Percentiles rank a stretch among this genome's conserved stretches.
These are phyloP conservation scores for Claviceps spartinae DNA, from an alignment of 2,329 filamentous ascomycete genomes.

Conservation along the genomic window DNA sequence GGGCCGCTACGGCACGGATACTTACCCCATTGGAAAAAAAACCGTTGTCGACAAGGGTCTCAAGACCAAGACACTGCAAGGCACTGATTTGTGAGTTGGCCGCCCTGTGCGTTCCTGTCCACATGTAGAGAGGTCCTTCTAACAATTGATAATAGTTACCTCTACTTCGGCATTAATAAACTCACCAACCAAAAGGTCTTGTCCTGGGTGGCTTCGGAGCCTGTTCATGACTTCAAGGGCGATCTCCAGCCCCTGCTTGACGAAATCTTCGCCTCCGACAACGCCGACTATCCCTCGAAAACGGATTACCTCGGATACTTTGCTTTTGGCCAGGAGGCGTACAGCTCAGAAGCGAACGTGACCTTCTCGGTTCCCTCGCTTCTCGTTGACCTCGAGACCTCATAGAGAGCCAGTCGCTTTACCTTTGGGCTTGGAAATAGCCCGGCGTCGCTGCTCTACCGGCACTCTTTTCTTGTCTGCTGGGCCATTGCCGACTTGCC, in stretches of 20 bases:
- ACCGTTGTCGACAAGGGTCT: conserved; percentile 10
- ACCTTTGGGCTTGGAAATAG: neutral
- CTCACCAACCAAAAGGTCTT: conserved; percentile 29
- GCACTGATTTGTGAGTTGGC: conserved; percentile 27
- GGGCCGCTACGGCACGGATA: conserved; percentile 29
- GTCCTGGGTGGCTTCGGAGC: conserved; percentile 30
- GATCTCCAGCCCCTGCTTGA: conserved; percentile 33
- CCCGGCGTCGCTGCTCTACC: neutral
- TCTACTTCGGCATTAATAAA: conserved; percentile 29
- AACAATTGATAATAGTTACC: conserved; percentile 15
- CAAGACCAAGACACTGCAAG: conserved; percentile 24
- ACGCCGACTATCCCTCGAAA: conserved; percentile 22
- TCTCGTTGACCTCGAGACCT: conserved; percentile 2
- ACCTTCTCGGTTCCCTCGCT: conserved; percentile 24
- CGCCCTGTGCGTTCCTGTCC: neutral
- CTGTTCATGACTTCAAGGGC: conserved; percentile 28
- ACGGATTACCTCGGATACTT: conserved; percentile 37
- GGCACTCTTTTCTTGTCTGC: neutral
- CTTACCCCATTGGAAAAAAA: conserved; percentile 32
- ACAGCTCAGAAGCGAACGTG: conserved; percentile 27
- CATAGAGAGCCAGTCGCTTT: neutral
- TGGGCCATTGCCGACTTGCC: neutral
- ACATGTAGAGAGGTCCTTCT: neutral
- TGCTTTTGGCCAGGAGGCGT: conserved; percentile 37
- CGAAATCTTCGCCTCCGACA: conserved; percentile 21